Percentiles rank a stretch among this genome's conserved stretches.
These are phyloP conservation scores for Daucus carota DNA, from an alignment of 129 eudicot genomes.

Conservation along the genomic window DH1_v3.0 NC_030383.2:9720001-9720500, in stretches of 20 bases:
- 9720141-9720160: background rate
- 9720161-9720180: background rate
- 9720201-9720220: too few relatives aligned
- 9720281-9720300: background rate
- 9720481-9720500: background rate
- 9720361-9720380: background rate
- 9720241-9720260: background rate
- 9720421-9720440: background rate
- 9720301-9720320: background rate
- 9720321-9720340: too few relatives aligned
- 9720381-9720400: background rate
- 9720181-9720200: background rate
- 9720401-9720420: too few relatives aligned
- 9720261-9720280: background rate
- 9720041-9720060: constrained; percentile 33
- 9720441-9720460: background rate
- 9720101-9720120: constrained; percentile 55
- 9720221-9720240: too few relatives aligned
- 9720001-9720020: constrained; percentile 50
- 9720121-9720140: constrained; percentile 39
- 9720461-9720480: background rate
- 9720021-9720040: constrained; percentile 34
- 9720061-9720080: constrained; percentile 58
- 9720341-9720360: background rate
- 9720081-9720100: constrained; percentile 60